Percentiles rank a stretch among this genome's conserved stretches.
Conservation (phyloP, 352 stramenopile genomes). For the Globisporangium nagaii region DNA sequence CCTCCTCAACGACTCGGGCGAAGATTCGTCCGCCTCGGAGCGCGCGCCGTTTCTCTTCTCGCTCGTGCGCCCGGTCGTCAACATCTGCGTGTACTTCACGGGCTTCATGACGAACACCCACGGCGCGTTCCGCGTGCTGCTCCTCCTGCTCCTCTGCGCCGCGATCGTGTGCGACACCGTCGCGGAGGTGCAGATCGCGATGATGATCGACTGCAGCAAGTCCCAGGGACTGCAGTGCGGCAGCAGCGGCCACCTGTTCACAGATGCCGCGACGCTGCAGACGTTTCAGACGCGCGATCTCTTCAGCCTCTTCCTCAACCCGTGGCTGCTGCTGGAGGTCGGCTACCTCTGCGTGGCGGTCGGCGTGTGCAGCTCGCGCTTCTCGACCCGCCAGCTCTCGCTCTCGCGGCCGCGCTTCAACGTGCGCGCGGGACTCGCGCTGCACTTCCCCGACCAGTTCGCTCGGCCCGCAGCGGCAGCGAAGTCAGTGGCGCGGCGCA, state of each 20-base stretch:
- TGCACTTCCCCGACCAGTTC: slow-evolving; percentile 30
- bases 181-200: slow-evolving; percentile 46
- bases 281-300: slow-evolving; percentile 35
- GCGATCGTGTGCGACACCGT: slow-evolving; percentile 41
- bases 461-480: neutral
- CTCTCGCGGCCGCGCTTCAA: slow-evolving; percentile 56
- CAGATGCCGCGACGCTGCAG: slow-evolving; percentile 14
- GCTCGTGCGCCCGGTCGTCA: slow-evolving; percentile 35
- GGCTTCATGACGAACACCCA: slow-evolving; percentile 75
- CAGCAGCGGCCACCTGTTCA: slow-evolving; percentile 17
- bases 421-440: slow-evolving; percentile 41
- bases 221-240: slow-evolving; percentile 42
- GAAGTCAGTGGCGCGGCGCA: neutral
- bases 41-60: slow-evolving; percentile 35
- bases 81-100: slow-evolving; percentile 41
- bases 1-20: slow-evolving; percentile 14
- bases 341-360: slow-evolving; percentile 47
- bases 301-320: slow-evolving; percentile 34
- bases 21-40: slow-evolving; percentile 1
- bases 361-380: slow-evolving; percentile 48
- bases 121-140: slow-evolving; percentile 40
- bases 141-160: slow-evolving; percentile 27
- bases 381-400: slow-evolving; percentile 47
- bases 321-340: slow-evolving; percentile 50
- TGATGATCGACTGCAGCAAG: slow-evolving; percentile 47